Conservation (phyloP, 1,284 basidiomycete species). For the Trichosporon sp. region DNA sequence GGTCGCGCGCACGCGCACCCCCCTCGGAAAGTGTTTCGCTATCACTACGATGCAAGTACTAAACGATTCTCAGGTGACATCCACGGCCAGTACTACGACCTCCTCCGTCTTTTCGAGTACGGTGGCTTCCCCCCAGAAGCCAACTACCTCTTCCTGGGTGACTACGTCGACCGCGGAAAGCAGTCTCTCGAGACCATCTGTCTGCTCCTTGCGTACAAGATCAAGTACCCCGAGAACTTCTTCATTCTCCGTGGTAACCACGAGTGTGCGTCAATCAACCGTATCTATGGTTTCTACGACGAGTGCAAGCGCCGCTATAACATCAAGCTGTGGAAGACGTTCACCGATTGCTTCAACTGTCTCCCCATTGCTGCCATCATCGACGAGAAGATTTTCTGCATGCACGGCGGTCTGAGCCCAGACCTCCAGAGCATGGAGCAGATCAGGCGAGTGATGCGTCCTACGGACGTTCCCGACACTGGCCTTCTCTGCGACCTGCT, state of each 20-base stretch:
- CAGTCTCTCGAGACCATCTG: constrained; percentile 60
- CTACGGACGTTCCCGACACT: constrained; percentile 97
- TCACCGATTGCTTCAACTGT: constrained; percentile 62
- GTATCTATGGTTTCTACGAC: constrained; percentile 60
- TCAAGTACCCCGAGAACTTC: constrained; percentile 62
- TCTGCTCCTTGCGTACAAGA: constrained; percentile 54
- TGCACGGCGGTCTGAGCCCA: constrained; percentile 60
- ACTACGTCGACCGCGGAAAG: constrained; percentile 60
- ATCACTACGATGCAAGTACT: no score
- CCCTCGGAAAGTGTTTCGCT: no score
- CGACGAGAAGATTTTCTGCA: constrained; percentile 60
- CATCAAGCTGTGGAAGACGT: constrained; percentile 63
- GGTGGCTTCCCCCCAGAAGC: constrained; percentile 59
- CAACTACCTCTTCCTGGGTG: constrained; percentile 60
- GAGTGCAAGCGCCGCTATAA: constrained; percentile 61
- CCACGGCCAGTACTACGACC: constrained; percentile 59
- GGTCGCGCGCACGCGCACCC: not conserved
- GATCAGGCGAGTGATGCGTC: constrained; percentile 97
- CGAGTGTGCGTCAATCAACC: constrained; percentile 58
- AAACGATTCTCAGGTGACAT: constrained; percentile 54
- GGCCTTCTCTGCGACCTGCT: constrained; percentile 92
- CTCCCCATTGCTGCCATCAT: constrained; percentile 60
- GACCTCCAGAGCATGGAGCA: constrained; percentile 99
- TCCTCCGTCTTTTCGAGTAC: constrained; percentile 58
- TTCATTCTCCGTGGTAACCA: constrained; percentile 60